Evolutionary conservation across 1,139 yeast species (phyloP), one percentile per base, ranked within the genome.

Genomic region (Petasospora fabianii): DNA sequence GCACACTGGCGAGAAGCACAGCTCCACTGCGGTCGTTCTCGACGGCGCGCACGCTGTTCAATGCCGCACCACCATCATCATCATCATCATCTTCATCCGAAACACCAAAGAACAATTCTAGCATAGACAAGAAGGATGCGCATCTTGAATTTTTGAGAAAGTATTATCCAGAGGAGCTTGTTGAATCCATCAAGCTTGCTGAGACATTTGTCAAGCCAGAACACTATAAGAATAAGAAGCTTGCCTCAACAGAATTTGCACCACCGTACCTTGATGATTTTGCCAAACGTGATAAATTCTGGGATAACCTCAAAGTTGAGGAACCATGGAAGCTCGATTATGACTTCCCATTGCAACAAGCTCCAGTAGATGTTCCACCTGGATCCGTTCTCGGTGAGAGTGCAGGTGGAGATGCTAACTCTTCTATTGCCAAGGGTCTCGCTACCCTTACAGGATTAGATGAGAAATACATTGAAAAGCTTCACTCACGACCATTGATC

Each of bases 101-200:
- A 28, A 6, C 30, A 27, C 19, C 27, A 31, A 12, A 26, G n/a
- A 22, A 19, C 24, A 15, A 30, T 11, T 10, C 26, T 6, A 38
- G 38, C 36, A 34, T 38, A 30, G 43, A 38, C 39, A 47, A 44
- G 20, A 46, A 39, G 27, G 39, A 43, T 20, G 58, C 69, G 43
- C 94, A 84, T 60, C 52, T 80, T 46, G 73, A 78, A 35, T 75
- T 73, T 48, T 72, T 86, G 49, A 65, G 75, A 34, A 75, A 84
- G 57, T 86, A 77, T 65, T 86, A 86, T 59, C 76, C 86, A 9
- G 87, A 87, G 21, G 82, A 80, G 42, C 69, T 88, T 38, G 74
- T 90, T 48, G 84, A 86, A 56, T 79, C 95, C 41, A 86, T 90
- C 52, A 69, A 84, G 52, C 72, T 84, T 36, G 84, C 97, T 2